These are phyloP conservation scores for Xylaria longipes DNA, from an alignment of 495 filamentous ascomycete species.

Conservation along the genomic window DNA sequence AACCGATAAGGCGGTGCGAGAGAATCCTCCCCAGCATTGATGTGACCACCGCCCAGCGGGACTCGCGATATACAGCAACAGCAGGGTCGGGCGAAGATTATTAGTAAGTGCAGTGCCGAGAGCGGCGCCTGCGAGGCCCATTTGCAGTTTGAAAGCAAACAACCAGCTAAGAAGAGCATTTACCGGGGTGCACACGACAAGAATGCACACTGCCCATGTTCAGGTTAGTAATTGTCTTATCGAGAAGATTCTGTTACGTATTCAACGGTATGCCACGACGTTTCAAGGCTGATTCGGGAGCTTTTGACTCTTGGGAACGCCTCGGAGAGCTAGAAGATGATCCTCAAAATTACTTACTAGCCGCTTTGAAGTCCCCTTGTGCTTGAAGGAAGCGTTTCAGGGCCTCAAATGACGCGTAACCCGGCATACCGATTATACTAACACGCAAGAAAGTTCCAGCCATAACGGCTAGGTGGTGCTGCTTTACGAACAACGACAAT, in stretches of 20 bases:
- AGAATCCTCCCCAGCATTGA: slow-evolving; percentile 65
- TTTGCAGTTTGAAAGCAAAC: slow-evolving; percentile 68
- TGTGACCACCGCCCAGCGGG: slow-evolving; percentile 47
- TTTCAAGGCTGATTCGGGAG: neutral
- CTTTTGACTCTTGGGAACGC: neutral
- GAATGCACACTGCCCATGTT: slow-evolving; percentile 63
- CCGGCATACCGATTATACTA: slow-evolving; percentile 69
- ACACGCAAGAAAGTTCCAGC: slow-evolving; percentile 73
- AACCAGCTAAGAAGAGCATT: slow-evolving; percentile 78
- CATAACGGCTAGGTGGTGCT: slow-evolving; percentile 62
- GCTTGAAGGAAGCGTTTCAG: slow-evolving; percentile 78
- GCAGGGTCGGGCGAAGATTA: slow-evolving; percentile 57
- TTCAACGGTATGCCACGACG: neutral
- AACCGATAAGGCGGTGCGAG: slow-evolving; percentile 51
- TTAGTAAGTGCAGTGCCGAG: slow-evolving; percentile 61
- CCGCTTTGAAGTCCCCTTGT: slow-evolving; percentile 72
- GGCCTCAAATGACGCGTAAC: slow-evolving; percentile 74
- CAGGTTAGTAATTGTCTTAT: neutral
- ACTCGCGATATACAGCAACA: slow-evolving; percentile 55
- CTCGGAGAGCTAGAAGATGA: neutral
- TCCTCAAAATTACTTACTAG: slow-evolving; percentile 14
- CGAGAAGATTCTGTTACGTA: neutral
- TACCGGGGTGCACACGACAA: slow-evolving; percentile 72
- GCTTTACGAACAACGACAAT: slow-evolving; percentile 67
- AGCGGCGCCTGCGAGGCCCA: slow-evolving; percentile 66